Evolutionary conservation across 352 stramenopile genomes (phyloP).

Genomic region (Globisporangium okanoganense): DNA sequence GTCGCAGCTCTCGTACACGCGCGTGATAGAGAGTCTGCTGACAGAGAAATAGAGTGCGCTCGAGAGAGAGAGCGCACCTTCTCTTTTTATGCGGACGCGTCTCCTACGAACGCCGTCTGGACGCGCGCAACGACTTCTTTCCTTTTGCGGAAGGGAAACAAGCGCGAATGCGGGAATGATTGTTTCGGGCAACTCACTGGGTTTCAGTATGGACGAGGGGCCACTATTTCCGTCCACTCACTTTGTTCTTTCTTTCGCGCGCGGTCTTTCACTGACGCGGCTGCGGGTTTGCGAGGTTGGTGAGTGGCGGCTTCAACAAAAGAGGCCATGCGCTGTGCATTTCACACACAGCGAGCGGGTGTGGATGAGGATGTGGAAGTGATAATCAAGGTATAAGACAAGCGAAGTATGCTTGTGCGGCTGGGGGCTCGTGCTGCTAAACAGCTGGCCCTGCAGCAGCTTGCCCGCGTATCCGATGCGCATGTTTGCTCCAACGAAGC

Average conservation of each 20-base stretch:
- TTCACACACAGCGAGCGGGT: neutral
- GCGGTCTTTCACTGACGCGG: neutral
- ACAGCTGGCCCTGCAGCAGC: no score
- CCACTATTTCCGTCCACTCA: constrained; percentile 9
- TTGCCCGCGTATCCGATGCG: neutral
- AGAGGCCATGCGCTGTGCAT: no score
- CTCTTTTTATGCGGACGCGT: neutral
- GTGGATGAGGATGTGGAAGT: neutral
- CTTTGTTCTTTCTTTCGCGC: constrained; percentile 9
- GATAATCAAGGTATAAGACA: neutral
- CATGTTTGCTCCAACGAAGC: no score
- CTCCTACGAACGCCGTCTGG: neutral
- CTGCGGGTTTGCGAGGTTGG: neutral
- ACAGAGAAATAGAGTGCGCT: neutral
- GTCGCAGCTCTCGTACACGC: neutral
- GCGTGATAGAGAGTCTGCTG: neutral
- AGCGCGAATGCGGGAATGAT: neutral
- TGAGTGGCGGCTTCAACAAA: neutral
- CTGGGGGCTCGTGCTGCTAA: no score
- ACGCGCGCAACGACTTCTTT: constrained; percentile 1
- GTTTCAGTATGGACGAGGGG: constrained; percentile 1
- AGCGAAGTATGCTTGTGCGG: neutral
- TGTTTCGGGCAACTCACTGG: no score
- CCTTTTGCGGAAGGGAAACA: neutral
- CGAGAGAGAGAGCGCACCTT: neutral